Conservation (phyloP, 352 stramenopile genomes). For the Thraustochytrium aureum region DNA sequence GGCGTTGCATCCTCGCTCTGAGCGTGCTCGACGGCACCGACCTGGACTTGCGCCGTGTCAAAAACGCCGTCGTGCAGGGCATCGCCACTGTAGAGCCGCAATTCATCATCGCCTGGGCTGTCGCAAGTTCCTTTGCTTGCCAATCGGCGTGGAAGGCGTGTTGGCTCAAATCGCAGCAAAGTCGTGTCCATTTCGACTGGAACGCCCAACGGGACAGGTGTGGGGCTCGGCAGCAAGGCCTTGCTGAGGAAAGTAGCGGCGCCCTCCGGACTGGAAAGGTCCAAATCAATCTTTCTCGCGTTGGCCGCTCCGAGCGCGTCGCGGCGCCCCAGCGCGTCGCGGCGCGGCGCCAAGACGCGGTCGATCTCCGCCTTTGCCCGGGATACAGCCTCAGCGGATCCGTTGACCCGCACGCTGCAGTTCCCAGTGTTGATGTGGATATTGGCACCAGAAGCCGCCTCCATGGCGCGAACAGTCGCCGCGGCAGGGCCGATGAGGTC, state of each 20-base stretch:
- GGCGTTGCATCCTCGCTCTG: too few relatives aligned
- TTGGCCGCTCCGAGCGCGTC: not conserved
- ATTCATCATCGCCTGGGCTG: too few relatives aligned
- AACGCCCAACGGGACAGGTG: not conserved
- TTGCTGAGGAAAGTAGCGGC: too few relatives aligned
- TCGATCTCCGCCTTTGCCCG: constrained; percentile 3
- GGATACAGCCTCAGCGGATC: constrained; percentile 1
- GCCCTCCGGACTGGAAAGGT: too few relatives aligned
- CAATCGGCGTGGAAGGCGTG: too few relatives aligned
- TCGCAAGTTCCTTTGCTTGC: too few relatives aligned
- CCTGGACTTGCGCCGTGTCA: not conserved
- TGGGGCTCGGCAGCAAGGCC: not conserved
- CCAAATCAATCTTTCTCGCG: too few relatives aligned
- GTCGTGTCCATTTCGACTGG: constrained; percentile 44
- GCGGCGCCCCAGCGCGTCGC: not conserved
- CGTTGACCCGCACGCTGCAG: not conserved
- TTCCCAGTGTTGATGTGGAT: not conserved
- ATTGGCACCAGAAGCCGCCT: constrained; percentile 6
- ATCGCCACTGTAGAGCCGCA: not conserved
- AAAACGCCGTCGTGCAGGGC: not conserved
- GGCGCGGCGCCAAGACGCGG: not conserved
- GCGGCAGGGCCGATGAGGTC: constrained; percentile 19
- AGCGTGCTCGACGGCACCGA: not conserved
- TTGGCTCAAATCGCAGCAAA: not conserved
- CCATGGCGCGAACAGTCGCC: not conserved